Evolutionary conservation across 2,329 filamentous ascomycete genomes (phyloP), one percentile per base, ranked within the genome.

Genomic region (Penicillium sp.): DNA sequence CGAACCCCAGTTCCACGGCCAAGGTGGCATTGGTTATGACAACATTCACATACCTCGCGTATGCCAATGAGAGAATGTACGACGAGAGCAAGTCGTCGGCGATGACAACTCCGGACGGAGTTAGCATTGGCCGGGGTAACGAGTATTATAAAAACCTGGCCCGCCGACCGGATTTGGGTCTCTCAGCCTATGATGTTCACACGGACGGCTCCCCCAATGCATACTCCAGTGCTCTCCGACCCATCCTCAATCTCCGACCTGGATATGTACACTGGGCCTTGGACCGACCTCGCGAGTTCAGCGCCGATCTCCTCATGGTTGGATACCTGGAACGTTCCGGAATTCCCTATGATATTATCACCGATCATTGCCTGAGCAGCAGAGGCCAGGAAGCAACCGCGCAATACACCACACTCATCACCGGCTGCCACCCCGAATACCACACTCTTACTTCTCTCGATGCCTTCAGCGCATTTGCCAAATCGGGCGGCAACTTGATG

Each of bases 101-200:
- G 48, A 68, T 61, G 58, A 62, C 51, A 25, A 66, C 57, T 60
- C 59, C 57, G 5, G 64, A 59, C 28, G 67, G 47, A 28, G 47
- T 50, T n/a, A 41, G 19, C 5, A 41, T 50, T 11, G 33, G 47
- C 60, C 63, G 16, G 0, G 44, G 16, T 7, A 46, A 46, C 12
- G 31, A 35, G 19, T 46, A 46, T 26, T 36, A 35, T 36, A 35
- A 67, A 28, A 62, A 61, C n/a, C 61, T 73, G 35, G 58, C 56
- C 16, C 60, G 67, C 6, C 70, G 73, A 22, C 54, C 54, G 4
- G 73, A 75, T 53, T 63, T 75, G 4, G 74, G 74, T 12, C 64
- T 75, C 19, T 72, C 73, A 0, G 54, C 64, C n/a, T 76, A 77
- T 54, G 74, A 77, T 46, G 58, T 66, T 17, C 73, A 77, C 52